Evolutionary conservation across 345 rosid genomes (phyloP).

Genomic region (Sisymbrium altissimum): DNA sequence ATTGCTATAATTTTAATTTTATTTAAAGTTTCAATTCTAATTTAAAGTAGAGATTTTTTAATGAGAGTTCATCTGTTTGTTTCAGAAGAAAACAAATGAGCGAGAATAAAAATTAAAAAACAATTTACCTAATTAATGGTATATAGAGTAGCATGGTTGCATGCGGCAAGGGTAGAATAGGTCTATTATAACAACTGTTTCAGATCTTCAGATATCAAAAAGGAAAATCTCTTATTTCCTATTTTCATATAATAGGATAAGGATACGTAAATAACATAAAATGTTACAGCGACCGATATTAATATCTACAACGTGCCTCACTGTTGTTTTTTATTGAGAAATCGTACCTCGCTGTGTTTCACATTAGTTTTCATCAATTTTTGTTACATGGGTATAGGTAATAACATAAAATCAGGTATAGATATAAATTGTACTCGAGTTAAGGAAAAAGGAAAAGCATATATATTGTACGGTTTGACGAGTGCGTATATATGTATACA

Average conservation of each 20-base stretch:
- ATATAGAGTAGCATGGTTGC: constrained; percentile 26
- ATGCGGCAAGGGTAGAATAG: constrained; percentile 25
- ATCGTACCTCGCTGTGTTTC: too few relatives aligned
- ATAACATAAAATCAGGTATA: background rate
- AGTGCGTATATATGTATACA: background rate
- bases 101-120: background rate
- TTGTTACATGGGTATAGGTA: background rate
- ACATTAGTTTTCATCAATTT: background rate
- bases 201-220: constrained; percentile 25
- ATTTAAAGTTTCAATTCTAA: too few relatives aligned
- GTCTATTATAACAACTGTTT: constrained; percentile 22
- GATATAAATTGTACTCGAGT: background rate
- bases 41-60: background rate
- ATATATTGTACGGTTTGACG: constrained; percentile 3
- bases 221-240: constrained; percentile 28
- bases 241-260: constrained; percentile 31
- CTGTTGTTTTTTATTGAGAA: background rate
- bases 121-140: constrained; percentile 9
- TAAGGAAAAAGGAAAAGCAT: background rate
- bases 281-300: background rate
- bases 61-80: background rate
- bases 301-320: background rate
- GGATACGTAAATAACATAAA: constrained; percentile 7
- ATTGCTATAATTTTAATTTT: background rate
- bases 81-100: constrained; percentile 20